Conservation (phyloP, 2,329 filamentous ascomycete species). For the Aspergillus pseudotamarii region DNA sequence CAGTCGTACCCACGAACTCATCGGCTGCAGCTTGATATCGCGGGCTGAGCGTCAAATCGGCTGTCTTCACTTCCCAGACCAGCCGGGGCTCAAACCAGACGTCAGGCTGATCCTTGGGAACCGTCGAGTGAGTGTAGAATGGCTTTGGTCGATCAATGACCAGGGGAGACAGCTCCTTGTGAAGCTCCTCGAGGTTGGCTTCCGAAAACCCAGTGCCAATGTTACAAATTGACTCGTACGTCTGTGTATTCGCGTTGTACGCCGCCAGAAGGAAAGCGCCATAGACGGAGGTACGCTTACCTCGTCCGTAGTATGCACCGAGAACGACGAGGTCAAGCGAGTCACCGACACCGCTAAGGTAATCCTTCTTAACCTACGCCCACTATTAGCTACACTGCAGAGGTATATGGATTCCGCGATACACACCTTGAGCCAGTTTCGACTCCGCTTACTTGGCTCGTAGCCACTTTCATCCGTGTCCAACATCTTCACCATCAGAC, state of each 20-base stretch:
- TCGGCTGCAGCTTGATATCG: conserved; percentile 88
- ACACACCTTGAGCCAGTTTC: conserved; percentile 93
- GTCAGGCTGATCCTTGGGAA: conserved; percentile 91
- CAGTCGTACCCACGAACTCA: conserved; percentile 72
- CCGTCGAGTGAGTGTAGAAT: conserved; percentile 84
- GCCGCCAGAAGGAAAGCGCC: conserved; percentile 94
- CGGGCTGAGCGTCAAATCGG: conserved; percentile 89
- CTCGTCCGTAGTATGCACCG: conserved; percentile 90
- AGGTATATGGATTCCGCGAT: neutral
- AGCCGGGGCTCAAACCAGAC: conserved; percentile 96
- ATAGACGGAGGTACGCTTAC: conserved; percentile 94
- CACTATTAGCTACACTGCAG: conserved; percentile 7
- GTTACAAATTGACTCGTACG: conserved; percentile 95
- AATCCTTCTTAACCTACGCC: conserved; percentile 89
- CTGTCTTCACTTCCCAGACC: conserved; percentile 98
- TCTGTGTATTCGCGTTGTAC: conserved; percentile 78
- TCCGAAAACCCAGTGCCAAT: conserved; percentile 98
- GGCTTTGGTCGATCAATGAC: conserved; percentile 91
- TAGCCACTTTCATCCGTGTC: conserved; percentile 92
- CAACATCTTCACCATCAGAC: conserved; percentile 99
- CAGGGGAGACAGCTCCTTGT: conserved; percentile 72
- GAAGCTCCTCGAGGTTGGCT: conserved; percentile 84
- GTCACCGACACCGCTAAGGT: conserved; percentile 89
- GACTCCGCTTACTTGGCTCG: conserved; percentile 91
- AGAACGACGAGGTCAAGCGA: conserved; percentile 95